Base-by-base conservation (phyloP, 164 flowering plant species). In the Annona squamosa region DNA sequence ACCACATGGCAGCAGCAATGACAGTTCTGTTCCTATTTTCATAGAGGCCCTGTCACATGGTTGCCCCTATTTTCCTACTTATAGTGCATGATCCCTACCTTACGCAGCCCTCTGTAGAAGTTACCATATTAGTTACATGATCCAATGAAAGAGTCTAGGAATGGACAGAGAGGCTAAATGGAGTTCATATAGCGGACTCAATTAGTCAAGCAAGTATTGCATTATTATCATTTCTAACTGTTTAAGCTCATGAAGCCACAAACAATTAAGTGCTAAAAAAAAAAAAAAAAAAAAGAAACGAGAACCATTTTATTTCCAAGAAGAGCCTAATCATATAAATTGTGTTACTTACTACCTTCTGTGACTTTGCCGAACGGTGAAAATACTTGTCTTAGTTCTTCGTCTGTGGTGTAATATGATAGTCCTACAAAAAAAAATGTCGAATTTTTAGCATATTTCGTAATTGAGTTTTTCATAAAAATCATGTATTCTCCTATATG, bases 291-390 rank as follows among this genome's bases (percentile, higher is more conserved):
- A 1, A 44, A 45, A 4, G 37, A n/a, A 43, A 59, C 9, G 61
- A 19, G 6, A 43, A 62, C 4, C 16, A 44, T 43, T 10, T 42
- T 48, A 18, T 6, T 71, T 3, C 19, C 6, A 52, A 52, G 46
- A 68, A 48, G 69, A 57, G 56, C 12, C 2, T 3, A 48, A 7
- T 16, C 1, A 12, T 61, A 3, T 9, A 69, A 47, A 48, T 42
- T 41, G 46, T 5, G 65, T 47, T 4, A 62, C 48, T 44, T 63
- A 67, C 10, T 77, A 91, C 97, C 97, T 81, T 87, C 84, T 66
- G 63, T 82, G 69, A 92, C 82, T 12, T 61, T 41, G 18, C 96
- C 97, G 74, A 89, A 92, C 1, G 81, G 89, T 3, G 91, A 83
- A 78, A 92, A 92, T 71, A 87, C 48, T 46, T 61, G 63, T 65